Base-by-base conservation (phyloP, 1,284 basidiomycete genomes). In the Mycena citricolor region DNA sequence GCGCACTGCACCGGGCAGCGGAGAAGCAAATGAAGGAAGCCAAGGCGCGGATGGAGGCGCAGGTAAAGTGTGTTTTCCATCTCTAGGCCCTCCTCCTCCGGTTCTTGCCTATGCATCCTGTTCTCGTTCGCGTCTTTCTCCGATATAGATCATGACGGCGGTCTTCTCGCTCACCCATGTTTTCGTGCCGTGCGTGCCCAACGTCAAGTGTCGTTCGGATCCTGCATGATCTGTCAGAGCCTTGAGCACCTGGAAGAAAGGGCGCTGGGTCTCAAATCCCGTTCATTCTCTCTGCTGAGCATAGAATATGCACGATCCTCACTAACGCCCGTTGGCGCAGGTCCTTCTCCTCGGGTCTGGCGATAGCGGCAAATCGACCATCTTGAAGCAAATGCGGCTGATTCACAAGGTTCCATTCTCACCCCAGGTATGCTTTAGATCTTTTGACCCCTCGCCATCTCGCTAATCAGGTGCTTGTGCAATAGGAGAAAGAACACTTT, bases 311-410 rank as follows among this genome's bases (percentile, higher is more conserved):
- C 21, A 26, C 25, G 8, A n/a, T n/a, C 16, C 26, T 10, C 10
- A n/a, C 14, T 29, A 10, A 10, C 13, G 24, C 25, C 36, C 23
- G 6, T 6, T 5, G 5, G n/a, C 4, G 17, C 52, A 87, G 85
- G 83, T 89, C n/a, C 73, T 97, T 42, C 74, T 97, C 23, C 76
- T 97, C 26, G 94, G 94, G 22, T 93, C 93, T 32, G 94, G 93
- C 22, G 93, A 95, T 60, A 91, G 87, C 23, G 94, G 94, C 33
- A 97, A 97, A 66, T 93, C 90, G 8, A 97, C 94, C 4, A 76
- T 94, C 54, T 77, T 93, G 61, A 93, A 93, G 83, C 89, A 92
- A 82, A 93, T 93, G 90, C 84, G 90, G 21, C 69, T 92, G 31
- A 92, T 93, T 49, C 89, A 93, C 64, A 76, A 77, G 52, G 70